Base-by-base conservation (phyloP, 2,329 filamentous ascomycete species). In the Cryphonectria carpinicola region DNA sequence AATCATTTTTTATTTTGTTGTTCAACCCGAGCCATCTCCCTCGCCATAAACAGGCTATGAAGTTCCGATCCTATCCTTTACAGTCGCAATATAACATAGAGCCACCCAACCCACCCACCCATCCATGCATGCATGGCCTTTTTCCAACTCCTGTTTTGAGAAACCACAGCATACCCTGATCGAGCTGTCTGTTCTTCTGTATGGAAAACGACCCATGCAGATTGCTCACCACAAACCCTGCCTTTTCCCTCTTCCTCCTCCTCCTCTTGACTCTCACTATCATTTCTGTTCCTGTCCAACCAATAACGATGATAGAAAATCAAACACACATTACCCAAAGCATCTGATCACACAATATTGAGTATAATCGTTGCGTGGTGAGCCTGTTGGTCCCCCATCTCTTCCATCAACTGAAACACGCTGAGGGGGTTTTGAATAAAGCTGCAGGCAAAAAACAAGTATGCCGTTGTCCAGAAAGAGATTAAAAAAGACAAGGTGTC, bases 71-170 rank as follows among this genome's bases (percentile, higher is more conserved):
- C 68, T 54, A 56, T 71, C 64, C 58, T 41, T 66, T 52, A 65
- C 54, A 71, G 54, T 56, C 61, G 28, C 67, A 72, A 61, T 70
- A 72, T 72, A 72, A 65, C 17, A 56, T 43, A 22, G 35, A 56
- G 13, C 52, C 52, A 13, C 52, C 52, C 52, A 8, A 32, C 32
- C 52, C 52, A 8, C 3, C 10, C 3, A 32, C 32, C 49, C 49
- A 25, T 62, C 22, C 22, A 28, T 32, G 5, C 28, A 22, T 11
- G 3, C 37, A 58, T 37, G 49, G 13, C 35, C n/a, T 32, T 32
- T 70, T 70, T 72, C 68, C 71, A 70, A 68, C 65, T 70, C 62
- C 61, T 39, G 46, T 65, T 66, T 62, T 63, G 49, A 43, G 13
- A 37, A 46, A 43, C 41, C n/a, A 25, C 70, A 62, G 63, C 60